Evolutionary conservation across 768 basidiomycete species (phyloP).

Genomic region (Lentinus brumalis): DNA sequence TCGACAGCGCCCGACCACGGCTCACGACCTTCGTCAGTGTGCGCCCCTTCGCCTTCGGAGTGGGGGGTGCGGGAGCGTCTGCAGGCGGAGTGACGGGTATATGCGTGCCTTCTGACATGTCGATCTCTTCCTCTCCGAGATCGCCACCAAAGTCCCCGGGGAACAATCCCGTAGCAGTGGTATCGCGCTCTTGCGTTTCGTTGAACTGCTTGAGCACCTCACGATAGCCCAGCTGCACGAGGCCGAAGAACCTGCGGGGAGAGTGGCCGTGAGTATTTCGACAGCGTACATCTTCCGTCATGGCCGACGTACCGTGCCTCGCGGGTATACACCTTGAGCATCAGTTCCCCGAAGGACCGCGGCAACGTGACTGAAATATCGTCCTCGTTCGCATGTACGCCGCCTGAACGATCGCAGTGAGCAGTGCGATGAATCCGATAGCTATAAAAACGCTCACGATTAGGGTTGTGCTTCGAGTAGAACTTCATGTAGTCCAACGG

Average conservation of each 20-base stretch:
- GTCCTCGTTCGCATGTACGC: conserved; percentile 51
- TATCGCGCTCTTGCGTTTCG: not conserved
- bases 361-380: conserved; percentile 72
- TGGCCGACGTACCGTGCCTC: conserved; percentile 41
- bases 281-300: not conserved
- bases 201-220: conserved; percentile 34
- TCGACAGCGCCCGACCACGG: not conserved
- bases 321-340: conserved; percentile 70
- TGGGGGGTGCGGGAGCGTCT: conserved; percentile 40
- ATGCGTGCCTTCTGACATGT: not conserved
- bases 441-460: conserved; percentile 41
- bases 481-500: conserved; percentile 73
- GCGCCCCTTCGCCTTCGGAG: conserved; percentile 28
- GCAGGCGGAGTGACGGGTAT: conserved; percentile 36
- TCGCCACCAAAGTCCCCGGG: not conserved
- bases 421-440: not conserved
- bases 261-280: not conserved
- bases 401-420: not conserved
- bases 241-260: conserved; percentile 47
- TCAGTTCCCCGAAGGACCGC: conserved; percentile 63
- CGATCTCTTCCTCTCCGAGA: conserved; percentile 2
- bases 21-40: conserved; percentile 20
- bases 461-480: conserved; percentile 65
- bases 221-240: conserved; percentile 73
- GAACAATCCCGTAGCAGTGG: not conserved